A percentile compares a stretch with the other conserved stretches of the same genome.
Conservation (phyloP, 495 filamentous ascomycete species). For the Trichocladium uniseriatum region DNA sequence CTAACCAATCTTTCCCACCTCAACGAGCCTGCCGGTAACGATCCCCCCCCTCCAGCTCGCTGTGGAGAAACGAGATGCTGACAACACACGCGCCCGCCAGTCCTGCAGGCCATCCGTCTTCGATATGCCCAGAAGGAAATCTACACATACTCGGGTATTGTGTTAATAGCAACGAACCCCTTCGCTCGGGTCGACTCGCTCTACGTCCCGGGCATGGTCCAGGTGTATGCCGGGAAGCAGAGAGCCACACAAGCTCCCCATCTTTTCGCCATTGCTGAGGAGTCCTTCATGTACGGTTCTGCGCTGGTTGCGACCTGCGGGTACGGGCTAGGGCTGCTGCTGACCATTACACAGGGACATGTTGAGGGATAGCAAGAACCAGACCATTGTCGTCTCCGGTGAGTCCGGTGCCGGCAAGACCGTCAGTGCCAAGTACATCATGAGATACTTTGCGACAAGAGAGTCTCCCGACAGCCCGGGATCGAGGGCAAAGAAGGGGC, state of each 20-base stretch:
- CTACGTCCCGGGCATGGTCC: constrained; percentile 98
- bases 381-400: constrained; percentile 97
- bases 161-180: constrained; percentile 96
- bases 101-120: constrained; percentile 93
- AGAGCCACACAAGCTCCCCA: constrained; percentile 93
- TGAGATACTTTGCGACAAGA: constrained; percentile 98
- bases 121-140: constrained; percentile 99
- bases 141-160: constrained; percentile 98
- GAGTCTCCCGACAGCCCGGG: constrained; percentile 86
- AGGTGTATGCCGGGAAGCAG: constrained; percentile 97
- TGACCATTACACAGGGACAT: constrained; percentile 62
- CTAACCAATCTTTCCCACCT: constrained; percentile 95
- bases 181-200: constrained; percentile 96
- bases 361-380: constrained; percentile 89
- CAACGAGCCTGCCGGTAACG: constrained; percentile 95
- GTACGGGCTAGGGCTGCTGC: background rate
- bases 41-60: background rate
- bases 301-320: background rate
- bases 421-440: constrained; percentile 99
- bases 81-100: constrained; percentile 39
- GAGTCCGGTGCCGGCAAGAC: constrained; percentile 99
- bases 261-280: constrained; percentile 97
- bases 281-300: constrained; percentile 80
- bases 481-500: constrained; percentile 64
- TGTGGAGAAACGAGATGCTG: constrained; percentile 20